A percentile compares a stretch with the other conserved stretches of the same genome.
Evolutionary conservation across 2,329 filamentous ascomycete genomes (phyloP).

Genomic region (Beauveria medogensis): DNA sequence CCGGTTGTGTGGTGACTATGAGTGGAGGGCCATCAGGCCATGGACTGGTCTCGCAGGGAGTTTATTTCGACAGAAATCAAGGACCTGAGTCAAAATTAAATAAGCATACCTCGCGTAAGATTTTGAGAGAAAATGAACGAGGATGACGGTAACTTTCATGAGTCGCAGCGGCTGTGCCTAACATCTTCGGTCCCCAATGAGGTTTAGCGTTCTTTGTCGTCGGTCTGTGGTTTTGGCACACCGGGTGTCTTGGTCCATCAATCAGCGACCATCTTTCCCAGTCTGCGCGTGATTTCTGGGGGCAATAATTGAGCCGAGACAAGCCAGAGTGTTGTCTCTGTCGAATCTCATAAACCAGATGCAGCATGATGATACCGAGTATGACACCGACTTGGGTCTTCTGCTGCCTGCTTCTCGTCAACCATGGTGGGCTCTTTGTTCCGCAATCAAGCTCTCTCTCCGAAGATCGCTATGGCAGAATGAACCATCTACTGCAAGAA

Average conservation of each 20-base stretch:
- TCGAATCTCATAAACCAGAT: neutral
- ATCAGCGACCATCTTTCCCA: neutral
- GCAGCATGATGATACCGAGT: no score
- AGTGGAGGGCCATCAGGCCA: slow-evolving; percentile 5
- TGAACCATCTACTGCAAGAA: no score
- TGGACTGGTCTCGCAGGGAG: neutral
- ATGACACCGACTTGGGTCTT: no score
- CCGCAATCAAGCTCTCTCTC: no score
- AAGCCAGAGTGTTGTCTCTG: neutral
- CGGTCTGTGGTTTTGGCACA: slow-evolving; percentile 11
- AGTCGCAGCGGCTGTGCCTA: neutral
- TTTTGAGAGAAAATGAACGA: neutral
- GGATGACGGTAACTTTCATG: neutral
- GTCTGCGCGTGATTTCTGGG: neutral
- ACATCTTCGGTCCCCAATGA: slow-evolving; percentile 27
- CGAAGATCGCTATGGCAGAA: no score
- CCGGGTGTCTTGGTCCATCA: slow-evolving; percentile 10
- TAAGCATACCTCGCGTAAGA: neutral
- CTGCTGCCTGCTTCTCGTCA: no score
- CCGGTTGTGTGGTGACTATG: neutral
- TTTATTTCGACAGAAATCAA: neutral
- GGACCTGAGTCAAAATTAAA: neutral
- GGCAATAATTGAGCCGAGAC: neutral
- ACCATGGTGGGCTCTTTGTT: no score
- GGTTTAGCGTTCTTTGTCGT: slow-evolving; percentile 21